A percentile compares a stretch with the other conserved stretches of the same genome.
phyloP scores from a whole-genome alignment of 345 rosid species.

The Citrus australasica region DNA sequence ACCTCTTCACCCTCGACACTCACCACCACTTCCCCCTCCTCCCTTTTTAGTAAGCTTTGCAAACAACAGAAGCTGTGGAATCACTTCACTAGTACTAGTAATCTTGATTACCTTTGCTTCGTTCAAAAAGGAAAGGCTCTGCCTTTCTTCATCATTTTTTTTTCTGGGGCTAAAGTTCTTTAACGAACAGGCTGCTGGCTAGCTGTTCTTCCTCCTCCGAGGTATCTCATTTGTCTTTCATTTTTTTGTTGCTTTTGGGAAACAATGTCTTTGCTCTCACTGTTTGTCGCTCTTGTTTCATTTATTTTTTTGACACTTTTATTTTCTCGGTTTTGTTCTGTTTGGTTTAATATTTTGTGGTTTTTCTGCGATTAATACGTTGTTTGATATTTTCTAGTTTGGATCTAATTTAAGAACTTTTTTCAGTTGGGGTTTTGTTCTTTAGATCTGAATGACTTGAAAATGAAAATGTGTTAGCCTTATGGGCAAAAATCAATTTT shows the following conservation, averaged over 20 bases:
- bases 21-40: too few relatives aligned
- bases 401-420: slow-evolving; percentile 35
- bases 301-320: background rate
- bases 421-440: slow-evolving; percentile 1
- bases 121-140: background rate
- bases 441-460: slow-evolving; percentile 36
- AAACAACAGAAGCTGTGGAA: too few relatives aligned
- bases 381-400: background rate
- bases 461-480: slow-evolving; percentile 1
- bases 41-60: too few relatives aligned
- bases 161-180: background rate
- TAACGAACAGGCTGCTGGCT: background rate
- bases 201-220: slow-evolving; percentile 4
- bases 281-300: background rate
- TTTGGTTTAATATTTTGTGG: background rate
- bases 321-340: slow-evolving; percentile 1
- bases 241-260: background rate
- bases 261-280: background rate
- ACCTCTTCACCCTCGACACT: background rate
- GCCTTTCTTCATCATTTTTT: too few relatives aligned
- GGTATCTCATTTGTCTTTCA: slow-evolving; percentile 20
- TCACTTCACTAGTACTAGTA: too few relatives aligned
- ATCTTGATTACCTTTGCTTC: background rate
- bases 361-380: background rate
- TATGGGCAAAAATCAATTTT: background rate